These are phyloP conservation scores for Mariannaea sp. DNA, from an alignment of 2,329 filamentous ascomycete genomes.

Conservation along the genomic window DNA sequence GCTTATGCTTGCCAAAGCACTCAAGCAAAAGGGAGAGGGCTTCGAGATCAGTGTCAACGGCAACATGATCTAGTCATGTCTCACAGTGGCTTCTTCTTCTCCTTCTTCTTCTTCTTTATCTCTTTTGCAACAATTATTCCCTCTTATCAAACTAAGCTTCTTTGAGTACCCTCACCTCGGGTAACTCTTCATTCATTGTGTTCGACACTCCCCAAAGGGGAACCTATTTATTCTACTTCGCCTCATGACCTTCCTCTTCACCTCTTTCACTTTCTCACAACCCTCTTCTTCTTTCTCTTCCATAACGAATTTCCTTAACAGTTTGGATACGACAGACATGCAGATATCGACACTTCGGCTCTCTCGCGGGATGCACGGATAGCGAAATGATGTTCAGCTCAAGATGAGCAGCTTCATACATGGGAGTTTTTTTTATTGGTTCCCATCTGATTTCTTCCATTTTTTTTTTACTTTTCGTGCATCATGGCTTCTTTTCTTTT, in stretches of 20 bases:
- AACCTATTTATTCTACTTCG: too few species aligned
- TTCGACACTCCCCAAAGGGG: not conserved
- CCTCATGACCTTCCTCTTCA: not conserved
- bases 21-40: conserved; percentile 82
- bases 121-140: not conserved
- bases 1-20: conserved; percentile 86
- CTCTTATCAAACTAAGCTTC: not conserved
- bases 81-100: not conserved
- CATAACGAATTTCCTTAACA: conserved; percentile 25
- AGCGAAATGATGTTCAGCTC: conserved; percentile 37
- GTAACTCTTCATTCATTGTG: not conserved
- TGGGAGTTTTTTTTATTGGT: conserved; percentile 26
- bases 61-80: conserved; percentile 64
- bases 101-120: not conserved
- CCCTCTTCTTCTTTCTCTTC: conserved; percentile 15
- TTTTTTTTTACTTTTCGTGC: too few species aligned
- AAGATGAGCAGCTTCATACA: conserved; percentile 35
- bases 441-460: too few species aligned
- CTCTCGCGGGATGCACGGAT: conserved; percentile 38
- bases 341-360: conserved; percentile 34
- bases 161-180: not conserved
- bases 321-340: conserved; percentile 30
- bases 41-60: conserved; percentile 84
- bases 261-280: not conserved
- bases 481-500: not conserved